Evolutionary conservation across 1,139 yeast species (phyloP).

Genomic region (Arxiozyma telluris): DNA sequence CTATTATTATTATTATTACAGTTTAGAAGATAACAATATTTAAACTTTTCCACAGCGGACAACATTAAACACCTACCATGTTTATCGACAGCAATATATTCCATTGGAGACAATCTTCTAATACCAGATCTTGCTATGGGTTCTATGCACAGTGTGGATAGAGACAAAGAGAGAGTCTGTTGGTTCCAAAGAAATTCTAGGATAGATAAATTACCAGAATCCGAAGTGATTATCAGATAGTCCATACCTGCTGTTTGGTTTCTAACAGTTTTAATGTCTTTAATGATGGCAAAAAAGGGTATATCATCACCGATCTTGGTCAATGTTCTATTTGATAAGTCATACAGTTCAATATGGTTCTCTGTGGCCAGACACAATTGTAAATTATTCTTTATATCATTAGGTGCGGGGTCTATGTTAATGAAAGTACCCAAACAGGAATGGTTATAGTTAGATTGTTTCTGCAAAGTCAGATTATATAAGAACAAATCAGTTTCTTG

Average conservation of each 20-base stretch:
- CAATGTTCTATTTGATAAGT: conserved; percentile 50
- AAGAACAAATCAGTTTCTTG: conserved; percentile 25
- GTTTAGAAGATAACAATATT: conserved; percentile 54
- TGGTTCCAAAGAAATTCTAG: conserved; percentile 35
- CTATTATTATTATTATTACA: conserved; percentile 32
- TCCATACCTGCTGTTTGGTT: conserved; percentile 14
- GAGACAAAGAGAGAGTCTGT: conserved; percentile 29
- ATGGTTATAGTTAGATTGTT: conserved; percentile 43
- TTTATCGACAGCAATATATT: conserved; percentile 65
- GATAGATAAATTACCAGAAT: conserved; percentile 65
- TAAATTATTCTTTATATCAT: background rate
- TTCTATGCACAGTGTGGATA: conserved; percentile 44
- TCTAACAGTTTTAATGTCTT: conserved; percentile 46
- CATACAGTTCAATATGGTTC: conserved; percentile 29
- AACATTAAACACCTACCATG: conserved; percentile 61
- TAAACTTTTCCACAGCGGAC: conserved; percentile 64
- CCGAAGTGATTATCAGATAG: conserved; percentile 58
- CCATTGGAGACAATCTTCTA: conserved; percentile 68
- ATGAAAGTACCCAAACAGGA: conserved; percentile 63
- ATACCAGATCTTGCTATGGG: conserved; percentile 71
- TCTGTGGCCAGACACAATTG: conserved; percentile 28
- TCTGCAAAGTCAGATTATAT: conserved; percentile 59
- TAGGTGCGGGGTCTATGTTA: conserved; percentile 27
- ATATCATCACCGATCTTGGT: conserved; percentile 24
- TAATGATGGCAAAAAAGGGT: background rate